phyloP scores from a whole-genome alignment of 2,329 filamentous ascomycete genomes.

The Diaporthe vexans region DNA sequence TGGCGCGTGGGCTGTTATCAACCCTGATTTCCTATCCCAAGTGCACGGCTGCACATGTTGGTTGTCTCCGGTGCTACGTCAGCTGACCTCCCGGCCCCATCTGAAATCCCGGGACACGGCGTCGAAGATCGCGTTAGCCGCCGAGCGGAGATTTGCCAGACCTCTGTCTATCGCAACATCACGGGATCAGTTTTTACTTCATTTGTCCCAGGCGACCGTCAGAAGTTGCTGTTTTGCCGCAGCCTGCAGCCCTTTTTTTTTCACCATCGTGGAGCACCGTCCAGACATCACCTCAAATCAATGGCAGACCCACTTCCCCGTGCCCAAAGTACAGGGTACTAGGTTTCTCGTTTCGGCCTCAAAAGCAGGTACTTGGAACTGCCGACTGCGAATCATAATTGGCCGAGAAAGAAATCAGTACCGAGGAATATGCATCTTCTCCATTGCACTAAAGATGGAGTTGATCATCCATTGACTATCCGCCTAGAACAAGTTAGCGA shows the following conservation, averaged over 20 bases:
- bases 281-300: neutral
- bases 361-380: no score
- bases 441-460: neutral
- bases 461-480: slow-evolving; percentile 1
- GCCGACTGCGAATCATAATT: neutral
- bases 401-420: neutral
- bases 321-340: neutral
- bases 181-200: neutral
- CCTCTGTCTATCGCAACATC: neutral
- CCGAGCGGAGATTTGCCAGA: neutral
- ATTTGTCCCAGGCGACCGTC: neutral
- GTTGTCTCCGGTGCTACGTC: neutral
- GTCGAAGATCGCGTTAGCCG: neutral
- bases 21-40: no score
- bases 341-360: neutral
- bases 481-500: slow-evolving; percentile 19
- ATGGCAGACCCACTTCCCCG: neutral
- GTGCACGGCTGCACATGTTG: neutral
- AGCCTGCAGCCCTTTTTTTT: neutral
- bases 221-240: neutral
- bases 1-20: no score
- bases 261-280: neutral
- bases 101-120: neutral
- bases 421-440: slow-evolving; percentile 1
- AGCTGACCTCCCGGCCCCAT: neutral